Conservation (phyloP, 192 early-diverging fungal species). For the Phycomyces blakesleeanus region DNA sequence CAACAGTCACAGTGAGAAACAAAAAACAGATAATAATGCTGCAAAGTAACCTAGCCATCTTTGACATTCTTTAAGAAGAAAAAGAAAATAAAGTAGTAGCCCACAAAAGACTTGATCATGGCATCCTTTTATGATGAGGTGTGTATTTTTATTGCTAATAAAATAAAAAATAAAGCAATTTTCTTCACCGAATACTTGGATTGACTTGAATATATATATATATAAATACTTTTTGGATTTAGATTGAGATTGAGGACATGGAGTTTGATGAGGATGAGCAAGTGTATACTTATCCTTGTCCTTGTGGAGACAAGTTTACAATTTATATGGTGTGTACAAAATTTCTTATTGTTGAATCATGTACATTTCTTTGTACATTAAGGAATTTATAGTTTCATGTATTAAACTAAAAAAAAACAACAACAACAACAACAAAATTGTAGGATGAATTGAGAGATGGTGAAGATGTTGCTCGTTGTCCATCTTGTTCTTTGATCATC, state of each 20-base stretch:
- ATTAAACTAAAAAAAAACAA: no score
- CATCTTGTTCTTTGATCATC: conserved; percentile 89
- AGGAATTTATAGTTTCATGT: no score
- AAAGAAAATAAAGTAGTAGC: neutral
- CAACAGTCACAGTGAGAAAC: neutral
- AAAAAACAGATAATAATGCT: neutral
- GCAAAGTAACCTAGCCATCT: neutral
- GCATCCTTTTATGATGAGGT: conserved; percentile 49
- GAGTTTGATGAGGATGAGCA: conserved; percentile 83
- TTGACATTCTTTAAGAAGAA: neutral
- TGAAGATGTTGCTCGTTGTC: conserved; percentile 87
- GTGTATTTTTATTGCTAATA: neutral
- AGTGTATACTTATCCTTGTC: conserved; percentile 90
- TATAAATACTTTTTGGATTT: neutral
- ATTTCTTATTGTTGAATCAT: no score
- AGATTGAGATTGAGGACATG: conserved; percentile 74
- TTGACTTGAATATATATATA: no score
- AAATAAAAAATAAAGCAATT: no score
- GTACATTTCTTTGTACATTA: no score
- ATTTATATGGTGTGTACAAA: conserved; percentile 60
- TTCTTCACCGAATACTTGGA: no score
- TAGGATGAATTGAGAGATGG: conserved; percentile 74
- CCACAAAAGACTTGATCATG: no score
- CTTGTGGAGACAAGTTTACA: conserved; percentile 93
- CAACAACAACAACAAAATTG: neutral